phyloP scores from a whole-genome alignment of 345 rosid genomes.

The Hibiscus trionum region DNA sequence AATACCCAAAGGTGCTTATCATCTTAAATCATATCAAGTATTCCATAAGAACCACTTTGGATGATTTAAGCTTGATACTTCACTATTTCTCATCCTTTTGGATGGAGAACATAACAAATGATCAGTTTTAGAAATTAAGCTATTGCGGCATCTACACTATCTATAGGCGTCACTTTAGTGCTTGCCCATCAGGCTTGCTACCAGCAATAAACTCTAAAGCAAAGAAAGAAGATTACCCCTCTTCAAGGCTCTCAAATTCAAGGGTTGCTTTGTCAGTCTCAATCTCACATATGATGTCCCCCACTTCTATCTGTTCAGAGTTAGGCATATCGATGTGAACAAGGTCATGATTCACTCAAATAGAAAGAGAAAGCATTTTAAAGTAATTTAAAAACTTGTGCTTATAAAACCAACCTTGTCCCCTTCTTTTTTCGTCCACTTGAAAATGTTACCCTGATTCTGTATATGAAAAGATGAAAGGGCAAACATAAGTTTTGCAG shows the following conservation, averaged over 20 bases:
- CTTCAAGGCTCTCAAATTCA: slow-evolving; percentile 93
- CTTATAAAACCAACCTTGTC: slow-evolving; percentile 63
- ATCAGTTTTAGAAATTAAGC: background rate
- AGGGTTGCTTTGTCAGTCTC: slow-evolving; percentile 98
- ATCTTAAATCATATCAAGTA: background rate
- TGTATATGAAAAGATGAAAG: slow-evolving; percentile 29
- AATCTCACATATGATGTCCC: slow-evolving; percentile 92
- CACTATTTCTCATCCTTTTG: background rate
- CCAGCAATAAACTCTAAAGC: background rate
- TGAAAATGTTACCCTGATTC: slow-evolving; percentile 84
- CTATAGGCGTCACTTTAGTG: background rate
- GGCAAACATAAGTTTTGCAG: slow-evolving; percentile 15
- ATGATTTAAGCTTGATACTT: background rate
- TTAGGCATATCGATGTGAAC: slow-evolving; percentile 12
- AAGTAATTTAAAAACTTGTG: background rate
- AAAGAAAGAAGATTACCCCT: slow-evolving; percentile 50
- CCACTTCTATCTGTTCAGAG: slow-evolving; percentile 82
- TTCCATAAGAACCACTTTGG: background rate
- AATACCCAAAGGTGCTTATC: background rate
- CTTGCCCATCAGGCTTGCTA: background rate
- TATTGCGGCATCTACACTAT: background rate
- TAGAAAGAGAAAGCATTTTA: slow-evolving; percentile 4
- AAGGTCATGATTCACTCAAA: background rate
- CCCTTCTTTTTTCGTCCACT: slow-evolving; percentile 93
- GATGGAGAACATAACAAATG: background rate